Evolutionary conservation across 1,284 basidiomycete genomes (phyloP).

Genomic region (Sutorius eximius): DNA sequence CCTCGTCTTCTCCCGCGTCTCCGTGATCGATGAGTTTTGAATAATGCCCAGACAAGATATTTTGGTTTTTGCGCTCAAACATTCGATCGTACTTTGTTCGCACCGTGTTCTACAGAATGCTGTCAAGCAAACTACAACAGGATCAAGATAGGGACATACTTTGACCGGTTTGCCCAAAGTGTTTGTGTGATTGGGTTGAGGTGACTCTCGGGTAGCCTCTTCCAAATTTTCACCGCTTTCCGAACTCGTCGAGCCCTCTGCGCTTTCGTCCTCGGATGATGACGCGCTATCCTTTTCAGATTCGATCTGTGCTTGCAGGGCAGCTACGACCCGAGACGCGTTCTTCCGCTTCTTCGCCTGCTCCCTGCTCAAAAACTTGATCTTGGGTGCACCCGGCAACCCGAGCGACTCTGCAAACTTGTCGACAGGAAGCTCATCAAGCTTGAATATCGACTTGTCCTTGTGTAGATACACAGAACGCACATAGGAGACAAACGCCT

Average conservation of each 20-base stretch:
- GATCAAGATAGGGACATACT: conserved; percentile 24
- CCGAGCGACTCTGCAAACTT: conserved; percentile 89
- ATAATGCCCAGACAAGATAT: conserved; percentile 91
- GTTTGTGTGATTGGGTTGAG: not conserved
- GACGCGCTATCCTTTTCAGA: conserved; percentile 30
- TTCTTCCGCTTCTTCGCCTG: conserved; percentile 78
- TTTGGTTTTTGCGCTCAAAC: conserved; percentile 97
- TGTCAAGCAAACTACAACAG: not conserved
- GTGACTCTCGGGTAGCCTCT: conserved; percentile 6
- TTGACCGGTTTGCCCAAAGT: conserved; percentile 29
- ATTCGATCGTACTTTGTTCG: conserved; percentile 98
- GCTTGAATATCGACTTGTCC: conserved; percentile 90
- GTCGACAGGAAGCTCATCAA: conserved; percentile 81
- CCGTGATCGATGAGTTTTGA: conserved; percentile 81
- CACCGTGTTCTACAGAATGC: conserved; percentile 42
- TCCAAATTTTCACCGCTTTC: conserved; percentile 28
- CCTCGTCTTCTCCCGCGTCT: conserved; percentile 54
- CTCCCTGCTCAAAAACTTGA: conserved; percentile 84
- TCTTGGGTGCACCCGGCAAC: conserved; percentile 92
- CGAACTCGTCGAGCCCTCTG: conserved; percentile 27
- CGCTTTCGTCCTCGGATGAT: conserved; percentile 33
- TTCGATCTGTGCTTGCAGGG: conserved; percentile 38
- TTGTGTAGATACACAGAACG: conserved; percentile 93
- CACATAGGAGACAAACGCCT: conserved; percentile 97
- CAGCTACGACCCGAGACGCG: conserved; percentile 47